Evolutionary conservation across 1,139 yeast genomes (phyloP).

Genomic region (Dujonia santamariae): DNA sequence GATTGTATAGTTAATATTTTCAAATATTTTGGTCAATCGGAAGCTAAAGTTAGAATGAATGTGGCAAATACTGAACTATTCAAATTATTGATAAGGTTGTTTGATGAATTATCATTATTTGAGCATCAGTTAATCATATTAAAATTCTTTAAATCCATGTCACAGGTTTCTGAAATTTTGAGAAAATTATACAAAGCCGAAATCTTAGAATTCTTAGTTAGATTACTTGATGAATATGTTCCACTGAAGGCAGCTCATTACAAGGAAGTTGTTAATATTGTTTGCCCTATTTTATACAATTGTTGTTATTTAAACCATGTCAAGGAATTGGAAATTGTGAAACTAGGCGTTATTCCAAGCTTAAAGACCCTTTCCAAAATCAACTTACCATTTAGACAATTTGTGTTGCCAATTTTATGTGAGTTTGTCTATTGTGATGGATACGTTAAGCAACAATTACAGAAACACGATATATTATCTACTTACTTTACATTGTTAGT

Average conservation of each 20-base stretch:
- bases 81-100: conserved; percentile 41
- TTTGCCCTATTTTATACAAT: conserved; percentile 48
- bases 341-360: conserved; percentile 51
- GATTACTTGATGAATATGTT: conserved; percentile 24
- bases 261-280: conserved; percentile 40
- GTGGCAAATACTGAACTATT: conserved; percentile 44
- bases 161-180: conserved; percentile 34
- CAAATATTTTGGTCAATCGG: conserved; percentile 41
- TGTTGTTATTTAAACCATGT: conserved; percentile 56
- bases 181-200: conserved; percentile 38
- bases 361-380: conserved; percentile 44
- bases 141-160: conserved; percentile 43
- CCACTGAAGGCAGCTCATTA: conserved; percentile 25
- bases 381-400: conserved; percentile 56
- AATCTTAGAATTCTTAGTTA: conserved; percentile 38
- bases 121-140: conserved; percentile 36
- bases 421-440: conserved; percentile 55
- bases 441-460: conserved; percentile 34
- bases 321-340: conserved; percentile 52
- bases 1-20: conserved; percentile 39
- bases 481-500: conserved; percentile 47
- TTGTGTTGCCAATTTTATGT: conserved; percentile 60
- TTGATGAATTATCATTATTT: conserved; percentile 23
- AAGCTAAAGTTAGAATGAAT: conserved; percentile 37
- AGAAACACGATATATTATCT: conserved; percentile 39